These are phyloP conservation scores for Tulasnella sp. DNA, from an alignment of 768 basidiomycete genomes.

Conservation along the genomic window DNA sequence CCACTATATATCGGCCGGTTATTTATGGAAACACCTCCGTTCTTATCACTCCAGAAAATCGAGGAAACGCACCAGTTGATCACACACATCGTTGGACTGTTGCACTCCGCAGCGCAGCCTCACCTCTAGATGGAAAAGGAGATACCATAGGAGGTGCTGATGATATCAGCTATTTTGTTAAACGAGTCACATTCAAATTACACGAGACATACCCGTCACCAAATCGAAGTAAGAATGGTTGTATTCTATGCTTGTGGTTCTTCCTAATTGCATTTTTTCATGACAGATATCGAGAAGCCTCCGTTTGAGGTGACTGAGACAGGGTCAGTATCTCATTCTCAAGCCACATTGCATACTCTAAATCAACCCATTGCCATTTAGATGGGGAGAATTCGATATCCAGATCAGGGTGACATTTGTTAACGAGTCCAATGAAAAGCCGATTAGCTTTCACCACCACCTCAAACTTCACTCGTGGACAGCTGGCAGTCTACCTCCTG, in stretches of 20 bases:
- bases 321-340: slow-evolving; percentile 38
- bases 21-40: slow-evolving; percentile 92
- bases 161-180: slow-evolving; percentile 83
- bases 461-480: slow-evolving; percentile 89
- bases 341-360: not conserved
- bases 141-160: slow-evolving; percentile 82
- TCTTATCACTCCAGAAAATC: slow-evolving; percentile 61
- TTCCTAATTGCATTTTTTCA: slow-evolving; percentile 6
- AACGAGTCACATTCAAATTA: slow-evolving; percentile 91
- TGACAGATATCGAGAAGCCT: slow-evolving; percentile 72
- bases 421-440: slow-evolving; percentile 81
- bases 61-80: slow-evolving; percentile 36
- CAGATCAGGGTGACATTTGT: slow-evolving; percentile 84
- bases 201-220: slow-evolving; percentile 95
- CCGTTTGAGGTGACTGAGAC: slow-evolving; percentile 96
- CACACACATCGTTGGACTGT: slow-evolving; percentile 97
- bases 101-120: slow-evolving; percentile 79
- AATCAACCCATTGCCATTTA: slow-evolving; percentile 22
- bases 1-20: slow-evolving; percentile 77
- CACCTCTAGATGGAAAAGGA: slow-evolving; percentile 41
- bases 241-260: not conserved
- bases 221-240: slow-evolving; percentile 54
- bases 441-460: slow-evolving; percentile 77
- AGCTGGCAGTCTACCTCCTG: slow-evolving; percentile 26
- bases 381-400: slow-evolving; percentile 98